Base-by-base conservation (phyloP, 2,329 filamentous ascomycete genomes). In the Furcasterigmium furcatum region DNA sequence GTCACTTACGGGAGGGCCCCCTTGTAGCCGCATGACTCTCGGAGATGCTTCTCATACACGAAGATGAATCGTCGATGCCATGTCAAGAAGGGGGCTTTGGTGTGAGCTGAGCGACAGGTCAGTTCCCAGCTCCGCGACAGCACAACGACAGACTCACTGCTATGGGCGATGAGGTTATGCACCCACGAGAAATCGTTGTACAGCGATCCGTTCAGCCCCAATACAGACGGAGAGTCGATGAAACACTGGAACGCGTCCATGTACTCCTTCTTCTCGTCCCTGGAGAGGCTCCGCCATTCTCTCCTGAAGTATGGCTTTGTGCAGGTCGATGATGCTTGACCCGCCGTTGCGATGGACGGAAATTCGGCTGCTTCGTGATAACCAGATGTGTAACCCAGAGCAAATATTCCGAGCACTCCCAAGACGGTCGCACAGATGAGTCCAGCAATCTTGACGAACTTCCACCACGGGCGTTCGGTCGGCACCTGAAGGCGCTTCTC, bases 131-230 rank as follows among this genome's bases (percentile, higher is more conserved):
- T n/a, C n/a, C n/a, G n/a, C n/a, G n/a, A n/a, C n/a, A n/a, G n/a
- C n/a, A 21, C 13, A 30, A 20, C n/a, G n/a, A n/a, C 6, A 24
- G 21, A 47, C 47, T 46, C 24, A 52, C 45, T 52, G 40, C 45
- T 49, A 12, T 51, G 46, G n/a, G 49, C 49, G 8, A 51, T 38
- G 4, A 51, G 46, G 24, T 51, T 51, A 30, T 51, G 49, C 1
- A 48, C 49, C 44, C 46, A 52, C 2, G 49, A 44, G n/a, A 52
- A 49, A n/a, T 52, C 49, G 25, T 52, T 40, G 43, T 52, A 49
- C 5, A 52, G 32, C 6, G 49, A 47, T 4, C 47, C 47, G 22
- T 49, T 49, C 43, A 49, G 22, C 4, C 49, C 47, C 16, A 52
- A 29, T 20, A 34, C 39, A 5, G 49, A 52, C 2, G 46, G 47